Evolutionary conservation across 176 grass and related monocot genomes (phyloP).

Genomic region (Rhynchospora tenuis): DNA sequence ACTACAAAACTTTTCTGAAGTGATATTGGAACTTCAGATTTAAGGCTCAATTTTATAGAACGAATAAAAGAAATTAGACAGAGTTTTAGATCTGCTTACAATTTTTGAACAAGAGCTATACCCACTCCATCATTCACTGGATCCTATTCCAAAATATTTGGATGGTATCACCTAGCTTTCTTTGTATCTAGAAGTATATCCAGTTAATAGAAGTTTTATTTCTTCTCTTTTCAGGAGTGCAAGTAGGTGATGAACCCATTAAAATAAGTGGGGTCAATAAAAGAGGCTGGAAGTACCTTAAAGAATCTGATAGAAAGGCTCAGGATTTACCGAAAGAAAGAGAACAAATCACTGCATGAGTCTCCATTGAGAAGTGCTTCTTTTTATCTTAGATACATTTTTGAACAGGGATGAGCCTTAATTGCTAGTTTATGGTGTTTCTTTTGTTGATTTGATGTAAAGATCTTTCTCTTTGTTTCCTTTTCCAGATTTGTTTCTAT

Average conservation of each 20-base stretch:
- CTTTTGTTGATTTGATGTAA: constrained; percentile 11
- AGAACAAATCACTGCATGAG: constrained; percentile 19
- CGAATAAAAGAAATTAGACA: not conserved
- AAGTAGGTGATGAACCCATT: constrained; percentile 35
- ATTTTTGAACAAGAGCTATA: not conserved
- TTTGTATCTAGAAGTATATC: not conserved
- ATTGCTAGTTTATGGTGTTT: not conserved
- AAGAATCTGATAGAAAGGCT: constrained; percentile 40
- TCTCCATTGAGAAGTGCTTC: not conserved
- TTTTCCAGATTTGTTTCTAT: not conserved
- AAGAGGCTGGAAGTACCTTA: constrained; percentile 71
- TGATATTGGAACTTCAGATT: not conserved
- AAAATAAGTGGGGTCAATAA: constrained; percentile 74
- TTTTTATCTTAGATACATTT: not conserved
- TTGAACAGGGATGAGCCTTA: not conserved
- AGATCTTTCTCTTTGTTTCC: constrained; percentile 8
- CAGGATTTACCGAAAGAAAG: constrained; percentile 32
- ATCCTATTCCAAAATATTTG: not conserved
- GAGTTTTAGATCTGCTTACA: not conserved
- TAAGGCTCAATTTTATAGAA: not conserved
- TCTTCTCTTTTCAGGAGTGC: constrained; percentile 34
- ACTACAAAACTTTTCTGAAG: not conserved
- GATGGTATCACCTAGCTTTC: not conserved
- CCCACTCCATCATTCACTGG: not conserved
- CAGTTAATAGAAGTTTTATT: constrained; percentile 12